Evolutionary conservation across 192 early-diverging fungal genomes (phyloP), one percentile per base, ranked within the genome.

Genomic region (Endogone sp.): DNA sequence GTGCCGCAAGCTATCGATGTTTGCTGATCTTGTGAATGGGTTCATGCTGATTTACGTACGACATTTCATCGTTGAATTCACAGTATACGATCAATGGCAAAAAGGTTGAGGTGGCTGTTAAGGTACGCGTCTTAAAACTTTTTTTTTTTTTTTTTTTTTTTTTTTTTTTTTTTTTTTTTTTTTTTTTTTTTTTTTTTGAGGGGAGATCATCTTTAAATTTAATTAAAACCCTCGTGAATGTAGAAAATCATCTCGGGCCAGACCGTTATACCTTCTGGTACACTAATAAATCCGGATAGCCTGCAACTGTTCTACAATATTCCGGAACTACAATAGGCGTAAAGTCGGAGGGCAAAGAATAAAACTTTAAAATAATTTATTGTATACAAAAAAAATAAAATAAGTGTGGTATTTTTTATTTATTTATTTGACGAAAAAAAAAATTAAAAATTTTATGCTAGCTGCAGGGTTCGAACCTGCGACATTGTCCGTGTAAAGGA

Each of bases 61-160:
- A 60, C 21, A 6, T 28, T 29, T 20, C 23, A 9, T 44, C 56
- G 44, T 23, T 66, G 37, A 49, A 62, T 71, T 49, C 70, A 29
- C 63, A 87, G 84, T 92, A 98, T 80, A 99, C 97, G 2, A 82
- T 94, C 65, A 98, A 94, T 60, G 95, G 97, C 49, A 99, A 99
- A 71, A 98, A 98, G 79, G 95, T 98, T 11, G 97, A 99, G 76
- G 88, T 99, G 30, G 96, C 95, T 2, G 95, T 99, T 60, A 99
- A 98, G 70, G 74, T 76, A 76, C 55, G 60, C n/a, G n/a, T n/a
- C n/a, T n/a, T n/a, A n/a, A n/a, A n/a, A n/a, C n/a, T n/a, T n/a
- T n/a, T n/a, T n/a, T n/a, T n/a, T n/a, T n/a, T n/a, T n/a, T n/a
- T n/a, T n/a, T n/a, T n/a, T n/a, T n/a, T n/a, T n/a, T n/a, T n/a